These are phyloP conservation scores for Thraustochytrium striatum DNA, from an alignment of 352 stramenopile genomes.

Conservation along the genomic window DNA sequence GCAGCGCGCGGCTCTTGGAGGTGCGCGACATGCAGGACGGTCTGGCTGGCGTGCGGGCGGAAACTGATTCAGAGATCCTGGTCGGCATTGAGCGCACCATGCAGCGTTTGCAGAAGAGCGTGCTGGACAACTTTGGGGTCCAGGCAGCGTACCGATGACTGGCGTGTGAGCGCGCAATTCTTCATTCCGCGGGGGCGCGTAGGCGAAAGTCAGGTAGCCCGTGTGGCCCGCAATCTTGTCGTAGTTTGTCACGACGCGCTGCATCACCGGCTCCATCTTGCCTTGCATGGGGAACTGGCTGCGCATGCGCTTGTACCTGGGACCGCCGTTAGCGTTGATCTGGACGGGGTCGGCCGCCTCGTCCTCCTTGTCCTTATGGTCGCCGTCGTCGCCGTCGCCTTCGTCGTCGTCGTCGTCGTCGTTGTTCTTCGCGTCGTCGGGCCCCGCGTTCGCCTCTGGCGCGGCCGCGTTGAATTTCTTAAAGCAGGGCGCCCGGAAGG, in stretches of 20 bases:
- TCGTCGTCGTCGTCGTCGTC: background rate
- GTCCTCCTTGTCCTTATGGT: background rate
- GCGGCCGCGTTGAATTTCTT: background rate
- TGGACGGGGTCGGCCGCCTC: background rate
- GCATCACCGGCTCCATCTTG: background rate
- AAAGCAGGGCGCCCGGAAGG: background rate
- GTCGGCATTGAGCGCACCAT: slow-evolving; percentile 72
- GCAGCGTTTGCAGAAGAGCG: slow-evolving; percentile 68
- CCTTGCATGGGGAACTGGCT: slow-evolving; percentile 18
- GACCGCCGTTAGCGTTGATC: too few relatives aligned
- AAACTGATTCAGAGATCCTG: slow-evolving; percentile 70
- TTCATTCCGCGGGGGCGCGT: background rate
- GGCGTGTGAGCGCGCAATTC: too few relatives aligned
- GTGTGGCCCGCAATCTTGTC: slow-evolving; percentile 28
- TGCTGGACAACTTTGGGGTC: slow-evolving; percentile 70
- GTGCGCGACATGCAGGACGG: slow-evolving; percentile 62
- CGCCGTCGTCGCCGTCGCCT: background rate
- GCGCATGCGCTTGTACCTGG: background rate
- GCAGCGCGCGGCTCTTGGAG: slow-evolving; percentile 59
- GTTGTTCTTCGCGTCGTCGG: background rate
- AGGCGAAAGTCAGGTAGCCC: slow-evolving; percentile 48
- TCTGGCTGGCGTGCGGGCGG: slow-evolving; percentile 63
- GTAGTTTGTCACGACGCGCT: background rate
- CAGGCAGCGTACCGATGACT: background rate
- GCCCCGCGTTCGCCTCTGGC: background rate